phyloP scores from a whole-genome alignment of 2,329 filamentous ascomycete species.

The Penicillium sp. region DNA sequence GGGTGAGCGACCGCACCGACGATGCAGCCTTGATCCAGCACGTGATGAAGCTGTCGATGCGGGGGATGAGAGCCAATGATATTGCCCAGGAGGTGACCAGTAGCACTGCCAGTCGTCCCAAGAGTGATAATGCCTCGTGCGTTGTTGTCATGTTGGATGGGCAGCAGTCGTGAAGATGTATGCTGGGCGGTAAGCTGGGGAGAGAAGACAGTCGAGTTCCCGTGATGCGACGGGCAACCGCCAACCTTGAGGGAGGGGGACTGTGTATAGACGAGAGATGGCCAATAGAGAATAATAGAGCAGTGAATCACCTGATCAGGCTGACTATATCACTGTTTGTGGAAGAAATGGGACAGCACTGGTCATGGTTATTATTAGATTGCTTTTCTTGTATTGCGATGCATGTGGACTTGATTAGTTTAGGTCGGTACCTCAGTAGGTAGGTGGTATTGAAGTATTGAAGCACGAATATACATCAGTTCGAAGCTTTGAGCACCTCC shows the following conservation, averaged over 20 bases:
- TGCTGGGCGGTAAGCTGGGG: neutral
- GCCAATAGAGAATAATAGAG: neutral
- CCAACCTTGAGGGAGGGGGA: neutral
- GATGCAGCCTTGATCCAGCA: slow-evolving; percentile 33
- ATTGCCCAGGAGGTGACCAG: slow-evolving; percentile 33
- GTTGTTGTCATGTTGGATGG: slow-evolving; percentile 37
- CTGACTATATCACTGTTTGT: neutral
- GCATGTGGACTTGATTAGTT: neutral
- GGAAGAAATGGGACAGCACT: neutral
- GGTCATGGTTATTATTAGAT: neutral
- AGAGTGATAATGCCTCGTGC: slow-evolving; percentile 38
- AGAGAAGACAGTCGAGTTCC: neutral
- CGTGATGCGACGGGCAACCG: neutral
- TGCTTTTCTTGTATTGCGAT: neutral
- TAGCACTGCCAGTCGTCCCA: slow-evolving; percentile 17
- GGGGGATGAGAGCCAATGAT: slow-evolving; percentile 31
- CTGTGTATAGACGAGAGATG: neutral
- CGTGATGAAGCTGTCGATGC: slow-evolving; percentile 34
- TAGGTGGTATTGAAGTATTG: neutral
- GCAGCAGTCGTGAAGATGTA: slow-evolving; percentile 20
- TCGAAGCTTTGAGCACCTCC: neutral
- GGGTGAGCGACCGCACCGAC: slow-evolving; percentile 33
- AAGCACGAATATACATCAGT: neutral
- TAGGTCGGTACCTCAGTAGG: too few relatives aligned
- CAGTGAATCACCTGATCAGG: too few relatives aligned